Percentiles rank a stretch among this genome's conserved stretches.
Conservation (phyloP, 2,329 filamentous ascomycete genomes). For the Cladosporium austrohemisphaericum region DNA sequence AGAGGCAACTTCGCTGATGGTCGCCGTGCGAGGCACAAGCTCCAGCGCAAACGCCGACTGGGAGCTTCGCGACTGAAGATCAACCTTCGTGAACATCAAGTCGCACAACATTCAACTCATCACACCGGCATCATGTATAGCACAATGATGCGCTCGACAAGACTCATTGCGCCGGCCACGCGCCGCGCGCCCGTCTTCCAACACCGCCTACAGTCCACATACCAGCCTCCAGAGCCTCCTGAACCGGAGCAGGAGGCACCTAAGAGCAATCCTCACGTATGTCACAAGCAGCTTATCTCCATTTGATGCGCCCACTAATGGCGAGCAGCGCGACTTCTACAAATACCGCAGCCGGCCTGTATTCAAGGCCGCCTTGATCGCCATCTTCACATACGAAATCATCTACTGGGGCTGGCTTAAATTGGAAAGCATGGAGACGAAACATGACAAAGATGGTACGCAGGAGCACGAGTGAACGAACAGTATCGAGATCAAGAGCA, state of each 20-base stretch:
- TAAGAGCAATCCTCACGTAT: conserved; percentile 14
- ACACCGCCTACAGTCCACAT: conserved; percentile 11
- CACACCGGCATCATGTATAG: neutral
- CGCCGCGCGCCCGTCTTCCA: conserved; percentile 6
- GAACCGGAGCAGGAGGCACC: neutral
- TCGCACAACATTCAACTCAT: neutral
- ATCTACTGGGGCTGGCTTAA: conserved; percentile 71
- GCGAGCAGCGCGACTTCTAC: conserved; percentile 56
- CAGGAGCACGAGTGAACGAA: neutral
- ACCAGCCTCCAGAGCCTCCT: conserved; percentile 4
- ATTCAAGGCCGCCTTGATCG: conserved; percentile 68
- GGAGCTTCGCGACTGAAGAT: neutral
- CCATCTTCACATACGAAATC: conserved; percentile 75
- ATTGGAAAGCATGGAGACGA: conserved; percentile 68
- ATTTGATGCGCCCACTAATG: neutral
- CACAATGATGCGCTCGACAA: conserved; percentile 7
- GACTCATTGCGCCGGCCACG: conserved; percentile 2
- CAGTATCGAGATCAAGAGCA: neutral
- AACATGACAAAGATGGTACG: conserved; percentile 50
- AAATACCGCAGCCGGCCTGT: conserved; percentile 70
- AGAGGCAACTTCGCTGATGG: no score
- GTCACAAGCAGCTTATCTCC: conserved; percentile 15
- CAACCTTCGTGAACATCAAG: no score
- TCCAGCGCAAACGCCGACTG: neutral
- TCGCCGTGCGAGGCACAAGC: no score